Percentiles rank a stretch among this genome's conserved stretches.
Evolutionary conservation across 2,329 filamentous ascomycete genomes (phyloP).

Genomic region (Colletotrichum ledebouriae): DNA sequence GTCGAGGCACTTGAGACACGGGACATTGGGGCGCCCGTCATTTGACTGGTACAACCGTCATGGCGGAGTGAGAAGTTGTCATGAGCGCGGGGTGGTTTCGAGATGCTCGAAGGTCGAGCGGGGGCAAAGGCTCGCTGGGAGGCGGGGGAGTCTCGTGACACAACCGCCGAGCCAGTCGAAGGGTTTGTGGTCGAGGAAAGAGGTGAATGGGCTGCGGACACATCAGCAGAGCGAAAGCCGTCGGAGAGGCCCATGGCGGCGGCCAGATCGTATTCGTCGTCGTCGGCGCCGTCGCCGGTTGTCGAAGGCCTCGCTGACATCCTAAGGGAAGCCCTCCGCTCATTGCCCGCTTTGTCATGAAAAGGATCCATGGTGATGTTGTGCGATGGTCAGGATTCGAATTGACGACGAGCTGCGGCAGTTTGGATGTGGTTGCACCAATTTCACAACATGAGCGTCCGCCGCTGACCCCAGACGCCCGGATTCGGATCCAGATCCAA

Average conservation of each 20-base stretch:
- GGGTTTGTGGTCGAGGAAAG: conserved; percentile 46
- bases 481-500: conserved; percentile 36
- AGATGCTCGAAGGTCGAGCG: conserved; percentile 66
- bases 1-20: conserved; percentile 52
- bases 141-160: conserved; percentile 33
- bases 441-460: conserved; percentile 39
- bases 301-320: conserved; percentile 56
- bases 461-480: conserved; percentile 37
- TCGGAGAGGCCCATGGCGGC: conserved; percentile 67
- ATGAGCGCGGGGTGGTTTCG: conserved; percentile 63
- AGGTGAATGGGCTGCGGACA: conserved; percentile 43
- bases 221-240: conserved; percentile 61
- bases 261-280: conserved; percentile 63
- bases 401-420: conserved; percentile 30
- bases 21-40: conserved; percentile 24
- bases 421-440: conserved; percentile 14
- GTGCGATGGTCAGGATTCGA: conserved; percentile 19
- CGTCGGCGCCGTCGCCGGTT: conserved; percentile 48
- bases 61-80: conserved; percentile 67
- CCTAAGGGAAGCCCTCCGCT: conserved; percentile 59
- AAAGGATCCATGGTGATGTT: conserved; percentile 56
- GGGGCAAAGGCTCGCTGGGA: conserved; percentile 44
- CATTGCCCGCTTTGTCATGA: conserved; percentile 55
- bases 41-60: conserved; percentile 57
- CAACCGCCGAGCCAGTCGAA: conserved; percentile 43